Percentiles rank a stretch among this genome's conserved stretches.
These are phyloP conservation scores for Podila clonocystis DNA, from an alignment of 192 early-diverging fungal species.

Conservation along the genomic window DNA sequence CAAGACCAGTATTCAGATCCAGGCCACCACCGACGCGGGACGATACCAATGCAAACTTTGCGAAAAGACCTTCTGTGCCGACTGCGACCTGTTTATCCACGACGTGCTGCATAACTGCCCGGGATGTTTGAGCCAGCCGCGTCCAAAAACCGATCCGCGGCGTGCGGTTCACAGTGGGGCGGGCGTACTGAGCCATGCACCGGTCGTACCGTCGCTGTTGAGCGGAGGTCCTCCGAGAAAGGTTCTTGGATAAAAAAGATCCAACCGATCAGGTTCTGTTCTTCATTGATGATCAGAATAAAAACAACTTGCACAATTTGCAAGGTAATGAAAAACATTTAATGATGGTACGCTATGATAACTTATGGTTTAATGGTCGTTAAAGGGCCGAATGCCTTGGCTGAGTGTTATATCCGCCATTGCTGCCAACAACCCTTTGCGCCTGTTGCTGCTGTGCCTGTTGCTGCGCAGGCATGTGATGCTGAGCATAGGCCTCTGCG, in stretches of 20 bases:
- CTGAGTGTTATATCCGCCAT: neutral
- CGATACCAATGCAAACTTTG: slow-evolving; percentile 84
- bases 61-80: slow-evolving; percentile 82
- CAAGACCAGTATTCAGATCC: slow-evolving; percentile 27
- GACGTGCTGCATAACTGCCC: slow-evolving; percentile 94
- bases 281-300: no score
- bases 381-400: neutral
- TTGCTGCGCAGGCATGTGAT: neutral
- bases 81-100: slow-evolving; percentile 94
- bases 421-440: neutral
- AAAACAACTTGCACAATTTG: no score
- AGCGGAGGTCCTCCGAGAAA: neutral
- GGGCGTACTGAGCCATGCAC: neutral
- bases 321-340: neutral
- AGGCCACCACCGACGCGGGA: slow-evolving; percentile 48
- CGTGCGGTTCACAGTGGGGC: neutral
- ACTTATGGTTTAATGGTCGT: neutral
- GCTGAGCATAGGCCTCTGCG: neutral
- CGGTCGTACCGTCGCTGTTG: neutral
- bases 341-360: neutral
- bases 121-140: slow-evolving; percentile 64
- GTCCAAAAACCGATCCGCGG: neutral
- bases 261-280: no score
- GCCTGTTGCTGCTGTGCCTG: neutral
- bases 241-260: neutral